Percentiles rank a stretch among this genome's conserved stretches.
phyloP scores from a whole-genome alignment of 441 rosid species.

The Breynia disticha region DNA sequence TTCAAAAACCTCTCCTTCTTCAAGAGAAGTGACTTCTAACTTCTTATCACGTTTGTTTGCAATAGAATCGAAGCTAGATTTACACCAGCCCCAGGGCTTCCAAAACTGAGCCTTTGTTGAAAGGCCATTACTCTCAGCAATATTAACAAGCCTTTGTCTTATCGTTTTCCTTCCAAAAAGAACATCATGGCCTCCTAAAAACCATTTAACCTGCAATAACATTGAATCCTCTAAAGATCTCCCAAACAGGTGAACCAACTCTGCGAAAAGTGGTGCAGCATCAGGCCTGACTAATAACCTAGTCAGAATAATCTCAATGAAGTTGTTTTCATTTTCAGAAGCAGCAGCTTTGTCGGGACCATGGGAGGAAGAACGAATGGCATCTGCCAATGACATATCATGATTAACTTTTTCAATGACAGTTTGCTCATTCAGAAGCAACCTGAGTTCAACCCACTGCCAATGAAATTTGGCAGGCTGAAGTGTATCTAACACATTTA shows the following conservation, averaged over 20 bases:
- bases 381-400: constrained; percentile 64
- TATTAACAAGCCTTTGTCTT: constrained; percentile 69
- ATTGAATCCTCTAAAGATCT: constrained; percentile 86
- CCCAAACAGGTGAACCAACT: constrained; percentile 93
- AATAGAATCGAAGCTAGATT: constrained; percentile 27
- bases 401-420: constrained; percentile 68
- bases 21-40: constrained; percentile 49
- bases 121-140: constrained; percentile 71
- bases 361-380: constrained; percentile 66
- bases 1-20: constrained; percentile 93
- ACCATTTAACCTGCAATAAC: constrained; percentile 92
- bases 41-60: no score
- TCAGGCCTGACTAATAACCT: constrained; percentile 98
- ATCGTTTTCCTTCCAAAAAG: constrained; percentile 87
- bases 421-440: constrained; percentile 95
- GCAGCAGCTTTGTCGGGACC: constrained; percentile 60
- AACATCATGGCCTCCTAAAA: constrained; percentile 80
- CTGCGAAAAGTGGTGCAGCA: constrained; percentile 93
- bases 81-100: constrained; percentile 98
- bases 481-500: constrained; percentile 64
- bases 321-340: constrained; percentile 87
- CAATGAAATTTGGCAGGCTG: constrained; percentile 99
- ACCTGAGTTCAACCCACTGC: constrained; percentile 99
- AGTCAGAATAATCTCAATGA: constrained; percentile 80
- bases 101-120: constrained; percentile 74